Percentiles rank a stretch among this genome's conserved stretches.
These are phyloP conservation scores for Croton setiger DNA, from an alignment of 441 rosid genomes.

Conservation along the genomic window DNA sequence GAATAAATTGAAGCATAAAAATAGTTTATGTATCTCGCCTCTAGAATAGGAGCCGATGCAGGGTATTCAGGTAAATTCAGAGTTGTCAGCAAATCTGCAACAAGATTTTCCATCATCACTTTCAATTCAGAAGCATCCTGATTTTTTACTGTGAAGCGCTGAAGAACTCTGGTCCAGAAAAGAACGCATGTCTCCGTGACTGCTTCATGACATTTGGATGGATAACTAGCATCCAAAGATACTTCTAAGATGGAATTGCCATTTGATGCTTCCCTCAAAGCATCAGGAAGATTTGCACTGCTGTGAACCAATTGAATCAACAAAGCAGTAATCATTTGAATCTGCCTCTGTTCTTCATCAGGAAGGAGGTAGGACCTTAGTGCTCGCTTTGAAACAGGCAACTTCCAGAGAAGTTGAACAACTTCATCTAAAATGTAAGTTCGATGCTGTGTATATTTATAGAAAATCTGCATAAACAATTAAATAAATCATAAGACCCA, in stretches of 20 bases:
- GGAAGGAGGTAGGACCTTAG: conserved; percentile 86
- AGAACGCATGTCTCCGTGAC: conserved; percentile 89
- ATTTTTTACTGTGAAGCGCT: conserved; percentile 82
- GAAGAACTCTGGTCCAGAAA: conserved; percentile 97
- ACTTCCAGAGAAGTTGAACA: conserved; percentile 84
- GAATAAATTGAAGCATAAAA: conserved; percentile 5
- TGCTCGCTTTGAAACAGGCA: conserved; percentile 87
- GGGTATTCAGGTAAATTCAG: conserved; percentile 96
- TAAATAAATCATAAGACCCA: conserved; percentile 13
- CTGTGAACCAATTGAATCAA: conserved; percentile 93
- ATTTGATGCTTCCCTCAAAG: conserved; percentile 58
- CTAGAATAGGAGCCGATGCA: conserved; percentile 87
- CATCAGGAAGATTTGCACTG: conserved; percentile 89
- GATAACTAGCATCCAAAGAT: conserved; percentile 67
- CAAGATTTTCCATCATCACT: conserved; percentile 91
- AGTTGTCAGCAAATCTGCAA: conserved; percentile 82
- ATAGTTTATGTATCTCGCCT: conserved; percentile 46
- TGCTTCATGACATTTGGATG: conserved; percentile 75
- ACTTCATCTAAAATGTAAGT: conserved; percentile 82
- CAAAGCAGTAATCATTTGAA: conserved; percentile 95
- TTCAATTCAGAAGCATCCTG: conserved; percentile 97
- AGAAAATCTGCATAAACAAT: conserved; percentile 72
- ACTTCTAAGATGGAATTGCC: conserved; percentile 61
- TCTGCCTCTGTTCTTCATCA: conserved; percentile 98
- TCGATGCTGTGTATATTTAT: conserved; percentile 83